Evolutionary conservation across 805 yeast genomes (phyloP).

Genomic region (Ogataea pignaliae): DNA sequence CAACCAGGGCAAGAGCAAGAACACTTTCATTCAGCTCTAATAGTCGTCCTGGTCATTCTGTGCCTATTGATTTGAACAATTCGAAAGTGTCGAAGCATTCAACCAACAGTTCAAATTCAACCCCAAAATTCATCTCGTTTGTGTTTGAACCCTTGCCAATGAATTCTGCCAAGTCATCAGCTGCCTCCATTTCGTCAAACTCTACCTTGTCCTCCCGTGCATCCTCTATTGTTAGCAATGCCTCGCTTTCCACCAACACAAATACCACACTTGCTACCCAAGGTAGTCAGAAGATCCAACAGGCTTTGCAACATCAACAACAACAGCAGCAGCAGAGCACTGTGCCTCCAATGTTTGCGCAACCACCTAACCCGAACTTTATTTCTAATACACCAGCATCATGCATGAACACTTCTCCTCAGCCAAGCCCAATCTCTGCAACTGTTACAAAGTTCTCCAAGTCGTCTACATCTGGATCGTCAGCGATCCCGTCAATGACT

Average conservation of each 20-base stretch:
- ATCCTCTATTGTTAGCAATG: constrained; percentile 9
- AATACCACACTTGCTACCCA: constrained; percentile 1
- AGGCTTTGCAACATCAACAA: neutral
- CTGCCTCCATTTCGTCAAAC: constrained; percentile 16
- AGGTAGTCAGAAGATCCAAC: neutral
- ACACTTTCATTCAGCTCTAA: constrained; percentile 5
- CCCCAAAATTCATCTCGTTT: constrained; percentile 15
- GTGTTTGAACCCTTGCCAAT: constrained; percentile 18
- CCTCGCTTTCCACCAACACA: constrained; percentile 9
- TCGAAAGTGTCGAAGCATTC: neutral
- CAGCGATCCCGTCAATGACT: neutral
- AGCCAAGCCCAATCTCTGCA: constrained; percentile 18
- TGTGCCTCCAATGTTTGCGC: neutral
- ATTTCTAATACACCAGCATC: neutral
- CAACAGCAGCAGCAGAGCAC: neutral
- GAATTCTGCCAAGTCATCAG: constrained; percentile 9
- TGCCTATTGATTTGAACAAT: constrained; percentile 1
- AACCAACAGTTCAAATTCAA: constrained; percentile 2
- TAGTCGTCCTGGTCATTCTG: neutral
- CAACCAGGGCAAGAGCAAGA: constrained; percentile 5
- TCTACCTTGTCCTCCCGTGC: constrained; percentile 15
- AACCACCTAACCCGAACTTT: constrained; percentile 1
- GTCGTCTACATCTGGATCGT: constrained; percentile 13
- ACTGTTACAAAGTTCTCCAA: constrained; percentile 18
- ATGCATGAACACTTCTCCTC: neutral